Evolutionary conservation across 805 yeast genomes (phyloP).

Genomic region (Candida odintsovae): DNA sequence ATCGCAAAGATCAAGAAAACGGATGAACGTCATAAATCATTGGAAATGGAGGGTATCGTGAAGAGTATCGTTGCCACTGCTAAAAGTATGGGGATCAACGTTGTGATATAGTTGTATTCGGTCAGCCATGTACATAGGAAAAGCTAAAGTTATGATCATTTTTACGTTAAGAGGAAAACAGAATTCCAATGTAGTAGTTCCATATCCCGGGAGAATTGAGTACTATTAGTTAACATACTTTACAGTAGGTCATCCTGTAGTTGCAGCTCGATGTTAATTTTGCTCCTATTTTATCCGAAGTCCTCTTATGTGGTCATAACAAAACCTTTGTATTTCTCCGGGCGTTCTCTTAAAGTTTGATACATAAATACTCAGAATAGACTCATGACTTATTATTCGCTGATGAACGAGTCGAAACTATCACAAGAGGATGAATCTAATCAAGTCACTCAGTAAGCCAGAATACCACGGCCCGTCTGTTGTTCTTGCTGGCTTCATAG

Average conservation of each 20-base stretch:
- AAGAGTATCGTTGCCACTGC: constrained; percentile 86
- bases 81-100: constrained; percentile 80
- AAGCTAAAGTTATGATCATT: not conserved
- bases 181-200: not conserved
- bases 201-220: too few relatives aligned
- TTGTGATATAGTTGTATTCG: constrained; percentile 48
- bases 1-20: constrained; percentile 90
- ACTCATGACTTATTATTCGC: too few relatives aligned
- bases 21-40: constrained; percentile 69
- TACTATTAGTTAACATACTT: too few relatives aligned
- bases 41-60: constrained; percentile 69
- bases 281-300: not conserved
- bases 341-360: not conserved
- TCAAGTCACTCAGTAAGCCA: not conserved
- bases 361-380: too few relatives aligned
- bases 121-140: not conserved
- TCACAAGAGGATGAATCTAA: not conserved
- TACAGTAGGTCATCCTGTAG: too few relatives aligned
- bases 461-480: constrained; percentile 1
- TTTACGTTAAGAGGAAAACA: not conserved
- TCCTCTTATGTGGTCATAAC: not conserved
- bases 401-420: too few relatives aligned
- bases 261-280: too few relatives aligned
- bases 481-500: constrained; percentile 17
- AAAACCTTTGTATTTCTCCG: not conserved